Conservation (phyloP, 768 basidiomycete genomes). For the Leccinum uliginosum region DNA sequence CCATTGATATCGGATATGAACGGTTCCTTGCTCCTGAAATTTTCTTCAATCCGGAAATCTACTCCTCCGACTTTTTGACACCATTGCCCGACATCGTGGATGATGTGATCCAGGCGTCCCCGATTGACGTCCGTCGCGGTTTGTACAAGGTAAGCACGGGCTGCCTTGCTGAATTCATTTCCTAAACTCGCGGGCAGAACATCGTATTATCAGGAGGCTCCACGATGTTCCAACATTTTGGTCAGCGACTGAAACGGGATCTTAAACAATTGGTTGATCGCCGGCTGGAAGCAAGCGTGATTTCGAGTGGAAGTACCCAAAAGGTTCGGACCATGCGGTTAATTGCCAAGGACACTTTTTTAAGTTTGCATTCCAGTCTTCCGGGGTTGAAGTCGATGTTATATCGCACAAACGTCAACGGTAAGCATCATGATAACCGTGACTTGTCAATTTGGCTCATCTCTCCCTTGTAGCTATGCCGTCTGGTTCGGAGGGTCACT, state of each 20-base stretch:
- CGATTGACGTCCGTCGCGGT: constrained; percentile 95
- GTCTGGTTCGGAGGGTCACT: constrained; percentile 99
- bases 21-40: constrained; percentile 99
- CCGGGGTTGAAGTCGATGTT: constrained; percentile 96
- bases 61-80: constrained; percentile 95
- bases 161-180: not conserved
- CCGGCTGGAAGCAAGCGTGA: constrained; percentile 72
- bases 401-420: constrained; percentile 98
- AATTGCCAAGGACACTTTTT: not conserved
- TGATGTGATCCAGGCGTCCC: constrained; percentile 90
- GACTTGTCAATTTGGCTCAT: constrained; percentile 2
- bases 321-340: constrained; percentile 47
- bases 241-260: constrained; percentile 93
- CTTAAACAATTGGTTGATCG: constrained; percentile 92
- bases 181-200: constrained; percentile 51
- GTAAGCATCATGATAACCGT: constrained; percentile 33
- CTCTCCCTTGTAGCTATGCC: constrained; percentile 55
- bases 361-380: constrained; percentile 53
- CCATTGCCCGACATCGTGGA: constrained; percentile 96
- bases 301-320: constrained; percentile 67
- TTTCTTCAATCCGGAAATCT: constrained; percentile 99
- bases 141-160: constrained; percentile 75
- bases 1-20: constrained; percentile 93
- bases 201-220: constrained; percentile 96
- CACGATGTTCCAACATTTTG: constrained; percentile 99